Base-by-base conservation (phyloP, 1,284 basidiomycete genomes). In the Leucoagaricus sp. region DNA sequence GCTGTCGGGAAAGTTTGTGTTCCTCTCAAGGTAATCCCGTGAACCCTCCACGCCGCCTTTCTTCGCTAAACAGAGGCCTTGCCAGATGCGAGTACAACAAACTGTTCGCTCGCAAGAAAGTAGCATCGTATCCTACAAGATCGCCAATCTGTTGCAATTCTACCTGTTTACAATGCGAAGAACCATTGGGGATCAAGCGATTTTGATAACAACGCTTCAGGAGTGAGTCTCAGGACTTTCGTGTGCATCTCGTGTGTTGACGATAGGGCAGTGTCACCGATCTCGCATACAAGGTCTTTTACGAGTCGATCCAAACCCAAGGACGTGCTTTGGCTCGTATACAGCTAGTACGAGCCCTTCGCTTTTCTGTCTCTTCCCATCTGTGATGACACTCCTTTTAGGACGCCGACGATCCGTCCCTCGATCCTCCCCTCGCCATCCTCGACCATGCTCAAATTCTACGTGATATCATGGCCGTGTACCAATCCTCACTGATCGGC, bases 71-170 rank as follows among this genome's bases (percentile, higher is more conserved):
- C n/a, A n/a, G n/a, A n/a, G n/a, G n/a, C n/a, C n/a, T n/a, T n/a
- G n/a, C n/a, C n/a, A 94, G 88, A 77, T 91, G 42, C 85, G 96
- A 21, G 89, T 98, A 31, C 85, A 94, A 67, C 96, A 98, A 71
- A 98, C 95, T 5, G 85, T 98, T 34, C 85, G 90, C 49, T 91
- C 87, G 4, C 96, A 98, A 70, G 95, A 98, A 70, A 95, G 93
- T 62, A 89, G 90, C 59, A 94, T 98, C 58, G 85, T 90, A 50
- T 85, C 91, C 0, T 98, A 96, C 75, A 93, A 93, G 68, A 87
- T 99, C 52, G 89, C 93, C 42, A 97, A 95, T 64, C 77, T 98
- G n/a, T 74, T 99, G 2, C 91, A 96, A 63, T 99, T 98, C 69
- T 99, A 98, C 71, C 79, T 89, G 67, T 72, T 93, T 19, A 98